Conservation (phyloP, 768 basidiomycete species). For the Tulasnella sp. region DNA sequence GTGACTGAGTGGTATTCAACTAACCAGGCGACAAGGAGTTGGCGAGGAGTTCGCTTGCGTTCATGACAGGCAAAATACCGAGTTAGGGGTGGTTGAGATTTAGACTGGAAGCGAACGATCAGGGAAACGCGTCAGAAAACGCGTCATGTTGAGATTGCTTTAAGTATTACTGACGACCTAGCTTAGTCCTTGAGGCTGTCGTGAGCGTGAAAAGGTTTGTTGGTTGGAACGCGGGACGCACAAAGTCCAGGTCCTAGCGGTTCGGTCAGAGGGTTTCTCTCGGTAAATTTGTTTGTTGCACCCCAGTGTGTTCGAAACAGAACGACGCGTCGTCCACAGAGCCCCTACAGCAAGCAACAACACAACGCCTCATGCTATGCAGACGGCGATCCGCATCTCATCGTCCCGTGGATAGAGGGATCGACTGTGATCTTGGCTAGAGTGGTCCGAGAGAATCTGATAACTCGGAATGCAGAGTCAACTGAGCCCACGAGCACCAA, state of each 20-base stretch:
- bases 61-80: conserved; percentile 59
- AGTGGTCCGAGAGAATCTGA: not conserved
- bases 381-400: not conserved
- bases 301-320: conserved; percentile 1
- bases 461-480: not conserved
- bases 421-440: not conserved
- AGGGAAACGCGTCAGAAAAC: conserved; percentile 9
- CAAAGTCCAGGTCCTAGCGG: conserved; percentile 13
- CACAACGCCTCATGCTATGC: not conserved
- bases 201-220: conserved; percentile 6
- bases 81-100: conserved; percentile 20
- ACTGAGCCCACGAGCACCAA: not conserved
- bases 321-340: not conserved
- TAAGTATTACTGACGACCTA: conserved; percentile 11
- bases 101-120: conserved; percentile 25
- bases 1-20: conserved; percentile 45
- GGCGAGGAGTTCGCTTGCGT: conserved; percentile 86
- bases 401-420: not conserved
- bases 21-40: conserved; percentile 90
- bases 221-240: conserved; percentile 3
- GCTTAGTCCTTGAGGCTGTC: conserved; percentile 13
- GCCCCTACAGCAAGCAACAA: not conserved
- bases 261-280: conserved; percentile 25
- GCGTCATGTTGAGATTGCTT: conserved; percentile 11
- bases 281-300: conserved; percentile 16